Conservation (phyloP, 768 basidiomycete genomes). For the Calocybe gangraenosa region DNA sequence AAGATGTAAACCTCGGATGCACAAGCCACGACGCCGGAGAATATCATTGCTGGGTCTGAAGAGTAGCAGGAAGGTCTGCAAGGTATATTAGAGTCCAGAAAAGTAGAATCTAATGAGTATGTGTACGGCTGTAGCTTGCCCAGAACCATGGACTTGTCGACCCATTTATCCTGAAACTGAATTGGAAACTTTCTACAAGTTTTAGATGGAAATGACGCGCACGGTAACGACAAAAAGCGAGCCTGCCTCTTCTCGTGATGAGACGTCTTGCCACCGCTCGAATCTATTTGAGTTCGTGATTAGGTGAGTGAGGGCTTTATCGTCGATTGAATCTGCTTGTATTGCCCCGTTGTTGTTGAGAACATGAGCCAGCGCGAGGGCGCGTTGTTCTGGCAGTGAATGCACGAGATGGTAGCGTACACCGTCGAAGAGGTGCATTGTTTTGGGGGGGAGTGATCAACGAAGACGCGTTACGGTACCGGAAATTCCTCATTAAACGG, state of each 20-base stretch:
- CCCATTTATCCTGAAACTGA: slow-evolving; percentile 57
- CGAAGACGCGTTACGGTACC: too few relatives aligned
- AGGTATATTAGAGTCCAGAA: background rate
- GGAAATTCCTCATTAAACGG: background rate
- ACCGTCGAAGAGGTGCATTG: slow-evolving; percentile 31
- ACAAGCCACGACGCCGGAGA: slow-evolving; percentile 79
- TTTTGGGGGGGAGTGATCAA: background rate
- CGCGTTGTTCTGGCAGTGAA: slow-evolving; percentile 38
- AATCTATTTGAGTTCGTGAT: slow-evolving; percentile 54
- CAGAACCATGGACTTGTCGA: slow-evolving; percentile 59
- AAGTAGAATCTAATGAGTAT: background rate
- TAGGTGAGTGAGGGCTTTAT: slow-evolving; percentile 44
- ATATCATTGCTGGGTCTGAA: slow-evolving; percentile 70
- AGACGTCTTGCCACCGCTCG: slow-evolving; percentile 47
- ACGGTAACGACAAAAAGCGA: slow-evolving; percentile 35
- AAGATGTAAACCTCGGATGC: slow-evolving; percentile 53
- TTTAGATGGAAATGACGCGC: too few relatives aligned
- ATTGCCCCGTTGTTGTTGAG: slow-evolving; percentile 52
- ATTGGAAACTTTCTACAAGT: too few relatives aligned
- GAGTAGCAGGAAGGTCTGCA: slow-evolving; percentile 61
- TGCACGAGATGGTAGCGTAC: slow-evolving; percentile 46
- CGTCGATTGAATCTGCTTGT: slow-evolving; percentile 24
- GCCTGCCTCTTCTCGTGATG: slow-evolving; percentile 17
- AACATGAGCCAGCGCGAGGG: slow-evolving; percentile 39
- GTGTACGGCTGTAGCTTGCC: slow-evolving; percentile 56